Evolutionary conservation across 2,329 filamentous ascomycete species (phyloP).

Genomic region (Neofusicoccum ribis): DNA sequence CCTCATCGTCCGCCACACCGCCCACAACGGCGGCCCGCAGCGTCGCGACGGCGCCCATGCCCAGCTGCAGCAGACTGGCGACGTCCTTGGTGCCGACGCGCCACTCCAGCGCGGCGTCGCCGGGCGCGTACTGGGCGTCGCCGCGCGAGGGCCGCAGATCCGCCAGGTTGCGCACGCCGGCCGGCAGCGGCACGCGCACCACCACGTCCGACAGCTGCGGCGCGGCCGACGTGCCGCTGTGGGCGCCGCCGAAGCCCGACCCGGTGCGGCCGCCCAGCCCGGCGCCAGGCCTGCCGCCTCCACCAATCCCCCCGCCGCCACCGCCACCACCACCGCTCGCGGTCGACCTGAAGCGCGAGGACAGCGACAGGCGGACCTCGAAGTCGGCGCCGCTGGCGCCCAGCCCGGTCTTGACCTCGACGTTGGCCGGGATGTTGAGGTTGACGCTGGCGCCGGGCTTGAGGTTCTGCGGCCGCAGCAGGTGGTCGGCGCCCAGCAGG

Average conservation of each 20-base stretch:
- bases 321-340: constrained; percentile 1
- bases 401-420: constrained; percentile 80
- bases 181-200: constrained; percentile 76
- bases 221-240: constrained; percentile 33
- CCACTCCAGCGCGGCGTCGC: constrained; percentile 77
- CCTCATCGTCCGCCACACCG: constrained; percentile 47
- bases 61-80: constrained; percentile 45
- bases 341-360: constrained; percentile 49
- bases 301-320: not conserved
- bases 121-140: constrained; percentile 78
- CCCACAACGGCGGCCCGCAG: constrained; percentile 81
- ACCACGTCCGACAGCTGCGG: constrained; percentile 69
- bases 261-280: constrained; percentile 32
- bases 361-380: constrained; percentile 75
- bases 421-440: constrained; percentile 76
- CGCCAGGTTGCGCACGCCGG: constrained; percentile 75
- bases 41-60: constrained; percentile 67
- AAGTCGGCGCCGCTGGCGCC: constrained; percentile 79
- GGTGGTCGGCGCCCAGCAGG: constrained; percentile 68
- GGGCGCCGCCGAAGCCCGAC: constrained; percentile 29
- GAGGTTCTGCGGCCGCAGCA: constrained; percentile 30
- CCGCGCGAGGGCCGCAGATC: constrained; percentile 79
- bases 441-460: constrained; percentile 21
- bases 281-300: constrained; percentile 20
- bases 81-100: constrained; percentile 76